These are phyloP conservation scores for Cenococcum geophilum DNA, from an alignment of 495 filamentous ascomycete species.

Conservation along the genomic window DNA sequence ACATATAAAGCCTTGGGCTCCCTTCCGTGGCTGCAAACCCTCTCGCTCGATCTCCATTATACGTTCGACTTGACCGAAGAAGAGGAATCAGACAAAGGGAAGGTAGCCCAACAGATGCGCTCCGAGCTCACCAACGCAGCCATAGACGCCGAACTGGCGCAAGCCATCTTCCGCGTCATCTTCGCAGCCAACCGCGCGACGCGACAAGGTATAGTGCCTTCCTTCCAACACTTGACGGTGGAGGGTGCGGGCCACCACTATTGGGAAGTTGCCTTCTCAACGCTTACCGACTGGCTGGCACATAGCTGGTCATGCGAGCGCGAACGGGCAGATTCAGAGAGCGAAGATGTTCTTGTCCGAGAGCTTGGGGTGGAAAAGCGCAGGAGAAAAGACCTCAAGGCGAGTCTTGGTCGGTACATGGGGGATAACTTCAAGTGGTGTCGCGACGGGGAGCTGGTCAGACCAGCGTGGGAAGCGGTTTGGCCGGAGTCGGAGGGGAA, in stretches of 20 bases:
- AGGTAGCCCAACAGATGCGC: neutral
- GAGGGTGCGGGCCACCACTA: neutral
- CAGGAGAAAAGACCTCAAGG: neutral
- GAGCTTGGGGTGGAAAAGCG: neutral
- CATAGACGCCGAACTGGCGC: conserved; percentile 4
- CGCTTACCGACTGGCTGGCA: neutral
- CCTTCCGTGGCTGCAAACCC: neutral
- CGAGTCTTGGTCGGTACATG: no score
- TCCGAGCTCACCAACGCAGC: neutral
- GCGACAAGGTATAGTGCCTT: neutral
- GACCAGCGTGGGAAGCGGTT: conserved; percentile 8
- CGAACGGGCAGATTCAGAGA: neutral
- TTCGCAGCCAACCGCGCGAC: conserved; percentile 1
- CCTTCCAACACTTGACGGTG: neutral
- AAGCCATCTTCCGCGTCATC: conserved; percentile 9
- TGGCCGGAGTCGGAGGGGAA: conserved; percentile 8
- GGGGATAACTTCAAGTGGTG: no score
- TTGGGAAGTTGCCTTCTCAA: neutral
- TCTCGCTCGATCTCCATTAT: neutral
- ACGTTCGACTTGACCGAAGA: neutral
- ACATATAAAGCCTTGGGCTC: neutral
- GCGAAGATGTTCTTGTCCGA: neutral
- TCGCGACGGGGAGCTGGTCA: no score
- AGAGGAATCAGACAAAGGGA: neutral
- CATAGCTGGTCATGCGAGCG: conserved; percentile 7